These are phyloP conservation scores for Neonectria magnoliae DNA, from an alignment of 2,329 filamentous ascomycete genomes.

Conservation along the genomic window DNA sequence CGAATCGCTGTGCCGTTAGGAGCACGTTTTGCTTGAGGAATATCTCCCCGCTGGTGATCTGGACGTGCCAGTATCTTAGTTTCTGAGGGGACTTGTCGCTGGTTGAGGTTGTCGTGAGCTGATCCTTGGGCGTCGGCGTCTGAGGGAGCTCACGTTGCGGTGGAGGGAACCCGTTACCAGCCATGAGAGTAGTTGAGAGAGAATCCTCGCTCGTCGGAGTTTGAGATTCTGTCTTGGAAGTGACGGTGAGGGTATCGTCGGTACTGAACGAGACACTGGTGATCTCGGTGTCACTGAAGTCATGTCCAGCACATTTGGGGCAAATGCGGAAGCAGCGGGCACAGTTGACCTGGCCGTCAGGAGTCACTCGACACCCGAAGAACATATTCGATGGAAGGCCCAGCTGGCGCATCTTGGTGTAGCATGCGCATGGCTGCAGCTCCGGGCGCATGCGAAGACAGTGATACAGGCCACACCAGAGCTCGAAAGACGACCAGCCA, in stretches of 20 bases:
- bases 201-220: not conserved
- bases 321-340: slow-evolving; percentile 2
- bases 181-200: not conserved
- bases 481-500: not conserved
- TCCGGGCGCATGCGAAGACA: not conserved
- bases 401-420: not conserved
- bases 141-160: not conserved
- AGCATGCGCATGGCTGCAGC: not conserved
- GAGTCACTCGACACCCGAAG: not conserved
- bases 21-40: not conserved
- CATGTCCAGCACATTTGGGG: not conserved
- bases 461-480: not conserved
- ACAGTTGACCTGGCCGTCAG: not conserved
- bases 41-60: not conserved
- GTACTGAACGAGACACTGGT: not conserved
- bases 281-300: not conserved
- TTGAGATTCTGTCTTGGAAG: not conserved
- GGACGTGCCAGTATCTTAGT: not conserved
- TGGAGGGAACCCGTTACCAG: not conserved
- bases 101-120: not conserved
- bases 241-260: not conserved
- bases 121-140: not conserved
- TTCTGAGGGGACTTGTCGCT: not conserved
- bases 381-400: not conserved
- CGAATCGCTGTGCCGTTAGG: not conserved